Base-by-base conservation (phyloP, 2,329 filamentous ascomycete species). In the Venturia effusa region DNA sequence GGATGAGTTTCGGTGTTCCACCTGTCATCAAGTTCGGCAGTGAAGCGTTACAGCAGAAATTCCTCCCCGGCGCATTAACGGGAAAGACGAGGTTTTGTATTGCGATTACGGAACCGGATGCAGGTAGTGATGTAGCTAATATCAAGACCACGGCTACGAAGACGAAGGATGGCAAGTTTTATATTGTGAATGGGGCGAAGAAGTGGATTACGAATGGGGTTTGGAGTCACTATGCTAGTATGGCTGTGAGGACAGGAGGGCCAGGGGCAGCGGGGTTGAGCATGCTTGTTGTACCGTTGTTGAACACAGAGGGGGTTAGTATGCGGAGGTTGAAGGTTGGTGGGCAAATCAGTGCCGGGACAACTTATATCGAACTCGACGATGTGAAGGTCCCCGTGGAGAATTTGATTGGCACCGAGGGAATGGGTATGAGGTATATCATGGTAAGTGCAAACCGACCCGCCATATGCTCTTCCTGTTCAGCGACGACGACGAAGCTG, bases 161-260 rank as follows among this genome's bases (percentile, higher is more conserved):
- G 72, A 82, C 79, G 7, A 70, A 77, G 0, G 84, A 88, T 69
- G 87, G 88, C 13, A 85, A 84, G 71, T 76, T 84, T 69, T 92
- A 88, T 70, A 80, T 91, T 59, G 76, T 91, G 59, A 90, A 89
- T 65, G 88, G 88, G n/a, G 80, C 82, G 0, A 91, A 91, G 81
- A 90, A 92, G 76, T 92, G 88, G 88, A 89, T 89, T 70, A 89
- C 86, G 0, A 89, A 88, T 69, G 88, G 84, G 5, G 84, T 89
- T 65, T 89, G 86, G 86, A n/a, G 83, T 5, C 83, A 90, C 65
- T 86, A 84, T 68, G 79, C 82, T 7, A 83, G 81, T 39, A 89
- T 90, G 85, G 88, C 88, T 0, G 88, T 91, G 1, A 82, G 88
- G 40, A 91, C 88, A 0, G 88, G 88, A 19, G 86, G 84, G 0